Evolutionary conservation across 306 rosid species (phyloP), one percentile per base, ranked within the genome.

Genomic region (Prunus dulcis): DNA sequence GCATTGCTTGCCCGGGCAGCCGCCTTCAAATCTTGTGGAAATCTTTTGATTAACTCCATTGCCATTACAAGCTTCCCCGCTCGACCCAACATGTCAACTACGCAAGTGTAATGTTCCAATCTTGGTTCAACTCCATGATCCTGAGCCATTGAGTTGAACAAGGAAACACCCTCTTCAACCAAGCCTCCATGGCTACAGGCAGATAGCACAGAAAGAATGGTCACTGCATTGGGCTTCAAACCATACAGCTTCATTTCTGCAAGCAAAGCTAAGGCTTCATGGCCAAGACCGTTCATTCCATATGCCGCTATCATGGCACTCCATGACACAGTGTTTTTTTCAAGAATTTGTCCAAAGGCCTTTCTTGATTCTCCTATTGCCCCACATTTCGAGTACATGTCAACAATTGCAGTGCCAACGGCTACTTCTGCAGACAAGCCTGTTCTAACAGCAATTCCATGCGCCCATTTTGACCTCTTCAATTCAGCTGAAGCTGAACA

Each of bases 341-440:
- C 75, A 5, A 65, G 30, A 53, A 81, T 84, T 72, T 79, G 83
- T 61, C 68, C 71, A 43, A 87, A 87, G 14, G 74, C 86, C 73
- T 77, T 69, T 53, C 76, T 62, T 14, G 86, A 84, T 68, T 84
- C 82, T 65, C 75, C 88, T 55, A 79, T 72, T 6, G 66, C 84
- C 57, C 90, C 90, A n/a, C 90, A 84, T 67, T 84, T 87, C 1
- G 88, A 84, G 73, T 87, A 84, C 85, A 82, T 84, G 72, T 79
- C 86, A 4, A 87, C 34, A 57, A 74, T 79, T 52, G 90, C 84
- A 28, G 86, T 81, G 65, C 86, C 81, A 10, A 86, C 72, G 8
- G 77, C 76, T 38, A 87, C 86, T 46, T 87, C 78, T 17, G 71
- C 56, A 6, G 76, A 69, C 46, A 77, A 71, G n/a, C 79, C 77